Evolutionary conservation across 2,329 filamentous ascomycete species (phyloP), one percentile per base, ranked within the genome.

Genomic region (Coniella lustricola): DNA sequence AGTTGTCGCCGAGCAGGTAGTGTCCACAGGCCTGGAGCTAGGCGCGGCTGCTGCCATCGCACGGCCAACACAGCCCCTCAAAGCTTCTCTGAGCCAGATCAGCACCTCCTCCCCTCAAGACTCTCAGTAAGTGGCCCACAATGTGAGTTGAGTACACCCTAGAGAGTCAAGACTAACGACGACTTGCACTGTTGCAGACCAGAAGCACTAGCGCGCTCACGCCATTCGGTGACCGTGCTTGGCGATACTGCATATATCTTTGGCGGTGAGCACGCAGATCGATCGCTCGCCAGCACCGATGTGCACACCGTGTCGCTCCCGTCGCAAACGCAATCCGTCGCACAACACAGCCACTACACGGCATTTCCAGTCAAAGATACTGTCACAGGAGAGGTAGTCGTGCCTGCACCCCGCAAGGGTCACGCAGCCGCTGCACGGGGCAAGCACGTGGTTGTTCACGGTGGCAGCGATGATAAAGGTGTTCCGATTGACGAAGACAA

Each of bases 211-310:
- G 66, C 68, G 7, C 68, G 76, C 46, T 68, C 70, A 8, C 61
- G 71, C 38, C 76, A 81, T 59, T 74, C 73, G 3, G 56, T 79
- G 41, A 76, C 73, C 3, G 62, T 77, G 39, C 66, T 81, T 53
- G 72, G 71, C 50, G 69, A 72, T 45, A 72, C 73, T 53, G 75
- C 75, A 25, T 78, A 78, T 57, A 71, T 80, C 46, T 79, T 79
- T 53, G 76, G 76, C 7, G 76, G 76, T 45, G 66, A 71, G 56
- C 61, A 55, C 1, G 57, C 60, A 37, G 57, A 56, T 35, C 57
- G 66, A 52, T 52, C 64, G 49, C 63, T 77, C 21, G 74, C 73
- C 29, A 66, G 69, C 47, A 74, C 74, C 57, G 68, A 71, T 46
- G 69, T 80, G 43, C 72, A 79, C 55, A 68, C 73, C 18, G 60